Conservation (phyloP, 306 rosid species). For the Begonia peltatifolia region DNA sequence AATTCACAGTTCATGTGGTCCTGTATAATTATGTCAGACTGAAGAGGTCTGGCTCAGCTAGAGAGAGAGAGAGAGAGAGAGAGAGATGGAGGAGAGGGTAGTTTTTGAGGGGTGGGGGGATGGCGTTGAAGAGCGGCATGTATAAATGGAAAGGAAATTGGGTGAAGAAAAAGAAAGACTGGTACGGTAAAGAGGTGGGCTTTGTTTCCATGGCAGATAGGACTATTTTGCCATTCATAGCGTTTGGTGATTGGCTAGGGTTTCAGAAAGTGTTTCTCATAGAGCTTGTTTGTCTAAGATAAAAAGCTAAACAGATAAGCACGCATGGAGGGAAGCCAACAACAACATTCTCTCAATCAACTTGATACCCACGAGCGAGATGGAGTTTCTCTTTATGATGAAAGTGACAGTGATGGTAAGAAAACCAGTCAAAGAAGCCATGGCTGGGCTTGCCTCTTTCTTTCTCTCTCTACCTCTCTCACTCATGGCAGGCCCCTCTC, state of each 20-base stretch:
- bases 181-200: conserved; percentile 14
- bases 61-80: conserved; percentile 1
- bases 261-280: conserved; percentile 14
- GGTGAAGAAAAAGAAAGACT: not conserved
- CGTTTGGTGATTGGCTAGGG: conserved; percentile 46
- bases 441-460: conserved; percentile 14
- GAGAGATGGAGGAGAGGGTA: conserved; percentile 3
- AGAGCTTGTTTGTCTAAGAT: conserved; percentile 5
- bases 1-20: conserved; percentile 46
- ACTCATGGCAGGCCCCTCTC: conserved; percentile 12
- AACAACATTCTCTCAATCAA: conserved; percentile 37
- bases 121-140: conserved; percentile 41
- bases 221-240: conserved; percentile 35
- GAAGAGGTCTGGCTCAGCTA: conserved; percentile 30
- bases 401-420: conserved; percentile 40
- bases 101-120: conserved; percentile 22
- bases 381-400: conserved; percentile 43
- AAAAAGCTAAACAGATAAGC: conserved; percentile 44
- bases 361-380: conserved; percentile 12
- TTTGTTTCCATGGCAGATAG: conserved; percentile 28
- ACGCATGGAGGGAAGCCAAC: conserved; percentile 52
- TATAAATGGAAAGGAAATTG: conserved; percentile 47
- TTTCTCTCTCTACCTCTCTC: not conserved
- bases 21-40: conserved; percentile 41
- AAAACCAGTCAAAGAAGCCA: conserved; percentile 47